phyloP scores from a whole-genome alignment of 1,284 basidiomycete genomes.

The Ceratobasidium sp. region DNA sequence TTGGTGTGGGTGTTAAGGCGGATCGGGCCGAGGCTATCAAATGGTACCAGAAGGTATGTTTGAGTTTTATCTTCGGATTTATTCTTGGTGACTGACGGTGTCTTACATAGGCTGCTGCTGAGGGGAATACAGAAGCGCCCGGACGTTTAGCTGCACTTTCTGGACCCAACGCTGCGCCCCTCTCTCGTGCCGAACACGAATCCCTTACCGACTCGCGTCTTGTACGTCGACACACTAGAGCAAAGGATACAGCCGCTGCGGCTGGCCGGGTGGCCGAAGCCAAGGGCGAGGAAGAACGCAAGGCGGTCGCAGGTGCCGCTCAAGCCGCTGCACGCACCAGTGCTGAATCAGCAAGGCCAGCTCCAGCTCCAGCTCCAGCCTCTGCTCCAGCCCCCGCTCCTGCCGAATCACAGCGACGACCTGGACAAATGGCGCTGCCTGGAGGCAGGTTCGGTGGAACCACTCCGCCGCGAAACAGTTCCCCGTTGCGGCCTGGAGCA shows the following conservation, averaged over 20 bases:
- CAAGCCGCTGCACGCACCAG: slow-evolving; percentile 35
- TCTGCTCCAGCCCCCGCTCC: neutral
- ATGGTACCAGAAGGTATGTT: slow-evolving; percentile 50
- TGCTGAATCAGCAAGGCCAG: neutral
- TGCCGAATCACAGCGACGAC: slow-evolving; percentile 17
- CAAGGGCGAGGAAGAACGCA: slow-evolving; percentile 44
- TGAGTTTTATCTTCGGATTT: neutral
- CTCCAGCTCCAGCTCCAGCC: slow-evolving; percentile 13
- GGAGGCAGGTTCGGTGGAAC: slow-evolving; percentile 8
- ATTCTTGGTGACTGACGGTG: neutral
- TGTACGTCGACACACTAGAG: slow-evolving; percentile 63
- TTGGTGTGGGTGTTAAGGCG: slow-evolving; percentile 57
- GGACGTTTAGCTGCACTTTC: slow-evolving; percentile 62
- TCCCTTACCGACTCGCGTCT: slow-evolving; percentile 62
- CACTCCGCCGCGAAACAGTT: slow-evolving; percentile 5
- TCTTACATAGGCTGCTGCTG: slow-evolving; percentile 58
- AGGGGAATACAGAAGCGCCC: slow-evolving; percentile 64
- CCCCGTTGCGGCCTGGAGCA: neutral
- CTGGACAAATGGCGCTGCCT: slow-evolving; percentile 32
- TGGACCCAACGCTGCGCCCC: slow-evolving; percentile 54
- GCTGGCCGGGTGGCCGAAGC: slow-evolving; percentile 39
- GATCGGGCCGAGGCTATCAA: slow-evolving; percentile 58
- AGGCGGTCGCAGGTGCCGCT: slow-evolving; percentile 40
- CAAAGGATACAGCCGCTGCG: slow-evolving; percentile 56
- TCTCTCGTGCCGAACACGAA: slow-evolving; percentile 65